These are phyloP conservation scores for Aspergillus fructus DNA, from an alignment of 2,329 filamentous ascomycete species.

Conservation along the genomic window DNA sequence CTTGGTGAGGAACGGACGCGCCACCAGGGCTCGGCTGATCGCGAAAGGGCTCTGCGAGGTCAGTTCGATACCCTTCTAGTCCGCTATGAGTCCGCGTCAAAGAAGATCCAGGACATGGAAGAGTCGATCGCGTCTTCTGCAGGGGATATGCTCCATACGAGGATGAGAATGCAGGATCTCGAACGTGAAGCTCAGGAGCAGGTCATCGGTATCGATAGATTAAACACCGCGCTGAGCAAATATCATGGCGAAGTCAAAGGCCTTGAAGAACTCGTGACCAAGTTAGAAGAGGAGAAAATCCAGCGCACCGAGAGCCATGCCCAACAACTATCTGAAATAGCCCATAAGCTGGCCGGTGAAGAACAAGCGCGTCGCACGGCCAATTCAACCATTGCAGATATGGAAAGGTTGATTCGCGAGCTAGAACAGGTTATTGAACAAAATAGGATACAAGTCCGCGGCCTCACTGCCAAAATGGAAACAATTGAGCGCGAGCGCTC, in stretches of 20 bases:
- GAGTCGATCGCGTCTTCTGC: constrained; percentile 42
- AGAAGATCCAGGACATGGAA: constrained; percentile 40
- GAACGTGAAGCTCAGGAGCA: constrained; percentile 43
- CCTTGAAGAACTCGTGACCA: constrained; percentile 43
- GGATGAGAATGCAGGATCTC: constrained; percentile 44
- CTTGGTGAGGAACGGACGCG: constrained; percentile 33
- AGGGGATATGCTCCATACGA: constrained; percentile 45
- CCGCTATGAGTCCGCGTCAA: constrained; percentile 37
- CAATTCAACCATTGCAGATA: constrained; percentile 35
- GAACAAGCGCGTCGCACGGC: constrained; percentile 32
- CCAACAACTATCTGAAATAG: constrained; percentile 34
- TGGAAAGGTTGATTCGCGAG: constrained; percentile 36
- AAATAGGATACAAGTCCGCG: constrained; percentile 34
- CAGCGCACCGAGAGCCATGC: constrained; percentile 27
- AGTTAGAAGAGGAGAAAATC: constrained; percentile 41
- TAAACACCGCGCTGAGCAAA: constrained; percentile 43
- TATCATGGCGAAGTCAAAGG: constrained; percentile 45
- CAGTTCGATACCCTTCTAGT: constrained; percentile 45
- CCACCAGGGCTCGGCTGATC: constrained; percentile 34
- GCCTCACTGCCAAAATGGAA: constrained; percentile 35
- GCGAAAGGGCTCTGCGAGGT: constrained; percentile 42
- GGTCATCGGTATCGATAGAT: constrained; percentile 40
- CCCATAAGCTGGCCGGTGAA: constrained; percentile 34
- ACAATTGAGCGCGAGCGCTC: constrained; percentile 33
- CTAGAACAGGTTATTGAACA: constrained; percentile 35